Conservation (phyloP, 768 basidiomycete genomes). For the Nevesoporus exiguus region DNA sequence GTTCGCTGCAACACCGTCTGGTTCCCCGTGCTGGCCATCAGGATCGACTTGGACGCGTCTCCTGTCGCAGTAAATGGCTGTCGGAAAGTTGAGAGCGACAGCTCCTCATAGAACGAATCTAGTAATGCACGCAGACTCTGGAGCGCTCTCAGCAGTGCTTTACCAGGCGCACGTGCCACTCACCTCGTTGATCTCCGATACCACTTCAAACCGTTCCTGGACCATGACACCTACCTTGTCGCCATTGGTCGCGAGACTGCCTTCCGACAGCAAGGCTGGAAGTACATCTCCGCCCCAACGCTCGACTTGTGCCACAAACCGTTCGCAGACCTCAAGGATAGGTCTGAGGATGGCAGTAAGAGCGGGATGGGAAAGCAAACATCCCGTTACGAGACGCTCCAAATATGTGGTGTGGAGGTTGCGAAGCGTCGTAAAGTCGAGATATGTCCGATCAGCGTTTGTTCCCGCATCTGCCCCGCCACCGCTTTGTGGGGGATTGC, state of each 20-base stretch:
- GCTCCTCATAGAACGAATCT: conserved; percentile 75
- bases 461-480: conserved; percentile 18
- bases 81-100: conserved; percentile 73
- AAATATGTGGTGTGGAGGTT: conserved; percentile 80
- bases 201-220: conserved; percentile 59
- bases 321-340: conserved; percentile 80
- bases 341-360: conserved; percentile 62
- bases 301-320: conserved; percentile 85
- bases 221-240: conserved; percentile 69
- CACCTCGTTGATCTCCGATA: conserved; percentile 79
- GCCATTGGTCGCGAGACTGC: conserved; percentile 55
- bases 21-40: conserved; percentile 55
- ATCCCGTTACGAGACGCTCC: conserved; percentile 74
- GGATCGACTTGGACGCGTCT: conserved; percentile 69
- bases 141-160: background rate
- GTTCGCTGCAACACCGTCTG: conserved; percentile 44
- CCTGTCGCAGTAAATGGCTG: conserved; percentile 60
- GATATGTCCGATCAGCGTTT: conserved; percentile 31
- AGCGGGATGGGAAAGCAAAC: conserved; percentile 64
- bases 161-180: background rate
- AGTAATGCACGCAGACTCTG: conserved; percentile 68
- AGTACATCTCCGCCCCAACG: conserved; percentile 91
- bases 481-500: conserved; percentile 8
- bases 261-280: conserved; percentile 79
- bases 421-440: conserved; percentile 87